A percentile compares a stretch with the other conserved stretches of the same genome.
Evolutionary conservation across 2,329 filamentous ascomycete species (phyloP).

Genomic region (Trichoderma oligosporum): DNA sequence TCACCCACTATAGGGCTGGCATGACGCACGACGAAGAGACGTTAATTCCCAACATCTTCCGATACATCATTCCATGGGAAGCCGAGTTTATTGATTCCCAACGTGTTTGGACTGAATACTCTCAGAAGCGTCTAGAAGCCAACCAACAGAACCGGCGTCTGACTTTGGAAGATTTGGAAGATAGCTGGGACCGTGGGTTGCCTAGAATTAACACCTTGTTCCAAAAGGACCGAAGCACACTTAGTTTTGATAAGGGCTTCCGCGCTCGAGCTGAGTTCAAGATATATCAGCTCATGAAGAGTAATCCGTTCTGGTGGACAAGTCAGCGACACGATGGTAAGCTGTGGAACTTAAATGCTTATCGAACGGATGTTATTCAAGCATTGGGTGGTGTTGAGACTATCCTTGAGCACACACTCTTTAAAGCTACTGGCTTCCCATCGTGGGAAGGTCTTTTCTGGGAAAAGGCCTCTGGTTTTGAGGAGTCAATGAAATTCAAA

Average conservation of each 20-base stretch:
- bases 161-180: conserved; percentile 92
- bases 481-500: conserved; percentile 89
- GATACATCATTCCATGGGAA: conserved; percentile 99
- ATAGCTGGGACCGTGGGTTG: conserved; percentile 96
- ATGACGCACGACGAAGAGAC: conserved; percentile 99
- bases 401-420: conserved; percentile 92
- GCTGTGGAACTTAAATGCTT: conserved; percentile 93
- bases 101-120: conserved; percentile 98
- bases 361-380: conserved; percentile 95
- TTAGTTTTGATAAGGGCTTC: conserved; percentile 99
- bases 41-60: conserved; percentile 96
- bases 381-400: conserved; percentile 95
- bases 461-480: conserved; percentile 63
- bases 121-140: conserved; percentile 93
- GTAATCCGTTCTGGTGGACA: conserved; percentile 99
- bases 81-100: conserved; percentile 99
- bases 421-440: conserved; percentile 94
- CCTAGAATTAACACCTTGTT: conserved; percentile 98
- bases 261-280: conserved; percentile 94
- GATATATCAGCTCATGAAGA: conserved; percentile 98
- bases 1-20: conserved; percentile 93
- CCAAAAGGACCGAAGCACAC: conserved; percentile 94
- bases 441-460: conserved; percentile 97
- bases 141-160: conserved; percentile 95
- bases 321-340: conserved; percentile 96